Base-by-base conservation (phyloP, 331 rosid genomes). In the Rhamnella rubrinervis region DNA sequence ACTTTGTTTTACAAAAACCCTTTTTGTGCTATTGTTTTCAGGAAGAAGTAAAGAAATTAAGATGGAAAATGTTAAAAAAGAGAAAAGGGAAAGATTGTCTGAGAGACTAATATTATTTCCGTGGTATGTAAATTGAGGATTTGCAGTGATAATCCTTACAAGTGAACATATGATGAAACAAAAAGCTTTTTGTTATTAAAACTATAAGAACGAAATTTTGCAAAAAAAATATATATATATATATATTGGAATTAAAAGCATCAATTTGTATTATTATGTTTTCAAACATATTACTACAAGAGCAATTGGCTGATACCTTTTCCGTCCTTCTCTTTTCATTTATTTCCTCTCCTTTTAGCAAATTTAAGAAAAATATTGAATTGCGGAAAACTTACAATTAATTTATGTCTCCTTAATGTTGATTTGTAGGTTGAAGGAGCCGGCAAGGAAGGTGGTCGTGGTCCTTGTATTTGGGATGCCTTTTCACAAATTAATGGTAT, bases 381-480 rank as follows among this genome's bases (percentile, higher is more conserved):
- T 47, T 47, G 64, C 58, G 18, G 14, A 55, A 56, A 53, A 25
- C 55, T 47, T 79, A 41, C 47, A 23, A 50, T 31, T 61, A 50
- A 67, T 71, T 74, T 63, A 20, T 23, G 57, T 66, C 52, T 57
- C 21, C 67, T 74, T 77, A 47, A 47, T 68, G 57, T 77, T 70
- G 61, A 59, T 80, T 60, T 82, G 19, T 76, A 90, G 98, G 86
- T 93, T 67, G 93, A 93, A 85, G 98, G 98, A 71, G 98, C 84
- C 74, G 69, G 82, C 78, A 77, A 86, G 3, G 87, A 80, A 75
- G 98, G 93, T 65, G 89, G 92, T 56, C 82, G 89, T 80, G 97
- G 98, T 70, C 83, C 97, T 59, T 70, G 97, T 67, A 90, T 90
- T 66, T 93, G 98, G 98, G 97, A 93, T 83, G 92, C 88, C 55